These are phyloP conservation scores for Digitaria exilis DNA, from an alignment of 202 grass and related monocot species.

Conservation along the genomic window DNA sequence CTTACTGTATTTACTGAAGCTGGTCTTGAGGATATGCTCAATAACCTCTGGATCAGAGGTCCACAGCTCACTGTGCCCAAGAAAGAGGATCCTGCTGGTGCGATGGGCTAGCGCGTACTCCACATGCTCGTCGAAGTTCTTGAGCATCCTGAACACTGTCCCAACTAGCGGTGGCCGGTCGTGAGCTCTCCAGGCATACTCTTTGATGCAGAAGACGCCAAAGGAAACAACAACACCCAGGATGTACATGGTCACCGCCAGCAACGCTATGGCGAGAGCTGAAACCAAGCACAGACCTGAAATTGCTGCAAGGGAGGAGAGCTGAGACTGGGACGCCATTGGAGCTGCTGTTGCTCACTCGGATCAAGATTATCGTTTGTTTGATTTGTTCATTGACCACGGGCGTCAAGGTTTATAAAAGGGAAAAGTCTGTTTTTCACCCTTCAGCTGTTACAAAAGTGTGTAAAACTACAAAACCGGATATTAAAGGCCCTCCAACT, in stretches of 20 bases:
- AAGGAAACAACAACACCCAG: conserved; percentile 36
- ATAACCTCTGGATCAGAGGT: conserved; percentile 63
- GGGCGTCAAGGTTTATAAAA: background rate
- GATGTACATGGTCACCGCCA: conserved; percentile 36
- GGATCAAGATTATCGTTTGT: background rate
- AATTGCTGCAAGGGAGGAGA: conserved; percentile 1
- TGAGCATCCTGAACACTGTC: conserved; percentile 51
- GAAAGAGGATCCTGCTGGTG: conserved; percentile 51
- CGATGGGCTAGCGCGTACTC: conserved; percentile 30
- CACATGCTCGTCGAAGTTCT: conserved; percentile 56
- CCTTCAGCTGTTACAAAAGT: too few relatives aligned
- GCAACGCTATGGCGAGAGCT: conserved; percentile 17
- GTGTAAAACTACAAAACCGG: too few relatives aligned
- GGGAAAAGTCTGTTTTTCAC: too few relatives aligned
- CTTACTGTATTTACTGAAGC: conserved; percentile 87
- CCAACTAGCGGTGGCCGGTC: conserved; percentile 51
- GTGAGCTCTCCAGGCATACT: conserved; percentile 13
- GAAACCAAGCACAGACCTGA: conserved; percentile 13
- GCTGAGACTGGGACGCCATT: conserved; percentile 32
- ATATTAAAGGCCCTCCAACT: too few relatives aligned
- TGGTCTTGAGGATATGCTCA: conserved; percentile 73
- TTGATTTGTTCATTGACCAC: background rate
- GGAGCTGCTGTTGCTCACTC: conserved; percentile 6
- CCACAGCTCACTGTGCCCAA: conserved; percentile 47
- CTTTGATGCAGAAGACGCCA: conserved; percentile 32